Percentiles rank a stretch among this genome's conserved stretches.
These are phyloP conservation scores for Pseudogymnoascus sp. DNA, from an alignment of 2,329 filamentous ascomycete genomes.

Conservation along the genomic window DNA sequence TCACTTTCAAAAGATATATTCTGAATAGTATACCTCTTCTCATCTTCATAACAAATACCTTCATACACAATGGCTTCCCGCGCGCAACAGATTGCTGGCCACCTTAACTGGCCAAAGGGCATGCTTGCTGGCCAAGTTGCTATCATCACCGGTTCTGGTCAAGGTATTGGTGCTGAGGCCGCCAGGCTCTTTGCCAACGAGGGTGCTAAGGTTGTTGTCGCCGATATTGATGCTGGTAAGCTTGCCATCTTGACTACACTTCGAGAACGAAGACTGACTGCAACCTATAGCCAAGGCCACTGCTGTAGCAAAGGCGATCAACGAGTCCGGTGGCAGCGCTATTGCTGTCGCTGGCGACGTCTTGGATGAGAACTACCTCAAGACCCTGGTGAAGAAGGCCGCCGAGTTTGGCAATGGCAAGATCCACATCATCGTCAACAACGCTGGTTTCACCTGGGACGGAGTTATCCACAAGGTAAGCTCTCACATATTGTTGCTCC, in stretches of 20 bases:
- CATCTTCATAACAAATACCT: not conserved
- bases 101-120: conserved; percentile 76
- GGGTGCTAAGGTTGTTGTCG: conserved; percentile 74
- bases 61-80: conserved; percentile 36
- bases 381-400: conserved; percentile 61
- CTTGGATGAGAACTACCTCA: conserved; percentile 61
- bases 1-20: not conserved
- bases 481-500: conserved; percentile 11
- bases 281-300: conserved; percentile 54
- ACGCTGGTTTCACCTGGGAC: conserved; percentile 89
- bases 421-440: conserved; percentile 87
- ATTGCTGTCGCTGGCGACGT: conserved; percentile 71
- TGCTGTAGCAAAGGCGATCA: conserved; percentile 62
- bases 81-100: conserved; percentile 62
- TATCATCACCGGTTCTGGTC: conserved; percentile 79
- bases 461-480: conserved; percentile 75
- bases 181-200: conserved; percentile 79
- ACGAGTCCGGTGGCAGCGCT: conserved; percentile 53
- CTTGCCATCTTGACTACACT: not conserved
- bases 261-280: conserved; percentile 17
- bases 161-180: conserved; percentile 81
- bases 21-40: not conserved
- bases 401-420: conserved; percentile 78
- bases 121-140: conserved; percentile 72
- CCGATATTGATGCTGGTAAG: conserved; percentile 70